Evolutionary conservation across 805 yeast species (phyloP), one percentile per base, ranked within the genome.

Genomic region (Lipomyces sp.): DNA sequence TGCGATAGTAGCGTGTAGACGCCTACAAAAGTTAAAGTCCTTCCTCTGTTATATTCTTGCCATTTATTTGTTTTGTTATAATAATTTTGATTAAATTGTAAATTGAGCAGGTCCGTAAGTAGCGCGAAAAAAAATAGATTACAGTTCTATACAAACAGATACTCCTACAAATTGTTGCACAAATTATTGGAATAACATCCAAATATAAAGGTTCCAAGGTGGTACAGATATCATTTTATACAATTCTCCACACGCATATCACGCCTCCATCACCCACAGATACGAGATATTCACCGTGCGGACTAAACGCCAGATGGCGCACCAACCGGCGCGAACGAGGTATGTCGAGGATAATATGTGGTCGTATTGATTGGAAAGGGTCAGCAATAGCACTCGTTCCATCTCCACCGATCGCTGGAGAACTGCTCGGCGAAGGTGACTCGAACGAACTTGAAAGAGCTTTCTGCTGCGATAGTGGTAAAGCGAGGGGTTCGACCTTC

Each of bases 201-300:
- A n/a, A 15, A 42, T 42, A 42, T 42, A 42, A 15, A n/a, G 18
- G 6, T 39, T 13, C 0, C 39, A 39, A 11, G 13, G n/a, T 42
- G 24, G 48, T 42, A 42, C 48, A 15, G 24, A 6, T 6, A n/a
- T 15, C 18, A 8, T 10, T 3, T 42, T 42, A 42, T 15, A 15
- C n/a, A 7, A 42, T 42, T 42, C 48, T 30, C 69, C 69, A 67
- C 7, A 67, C 65, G n/a, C 62, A 62, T 37, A 67, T 53, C 39
- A 64, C 53, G 24, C 70, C 70, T 29, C 69, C 69, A 50, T 67
- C 70, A 6, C 70, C 70, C 11, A 66, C 69, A 10, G 67, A 65
- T 13, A 65, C 69, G 15, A 67, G 30, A 39, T 48, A 67, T 3
- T 65, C 69, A 7, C 65, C 65, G 18, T 45, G 59, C 34, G 70